A percentile compares a stretch with the other conserved stretches of the same genome.
These are phyloP conservation scores for Ophiostoma sp. DNA, from an alignment of 2,329 filamentous ascomycete species.

Conservation along the genomic window DNA sequence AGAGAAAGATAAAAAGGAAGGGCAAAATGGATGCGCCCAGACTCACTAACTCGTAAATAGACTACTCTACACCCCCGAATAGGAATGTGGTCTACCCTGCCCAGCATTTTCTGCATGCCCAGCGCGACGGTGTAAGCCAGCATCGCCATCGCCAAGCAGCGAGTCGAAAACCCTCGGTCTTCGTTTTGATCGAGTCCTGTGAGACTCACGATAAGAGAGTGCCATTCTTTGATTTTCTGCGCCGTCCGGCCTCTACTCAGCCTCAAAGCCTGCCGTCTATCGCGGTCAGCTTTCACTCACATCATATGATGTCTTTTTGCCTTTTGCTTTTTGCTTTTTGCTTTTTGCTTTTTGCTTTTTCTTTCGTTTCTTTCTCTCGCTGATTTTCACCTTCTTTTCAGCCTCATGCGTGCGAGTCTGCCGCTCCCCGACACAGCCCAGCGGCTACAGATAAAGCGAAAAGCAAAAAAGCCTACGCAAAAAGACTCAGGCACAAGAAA, in stretches of 20 bases:
- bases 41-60: neutral
- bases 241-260: no score
- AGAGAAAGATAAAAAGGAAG: no score
- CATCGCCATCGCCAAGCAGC: constrained; percentile 6
- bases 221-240: neutral
- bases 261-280: neutral
- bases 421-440: neutral
- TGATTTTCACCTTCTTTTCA: neutral
- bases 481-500: neutral
- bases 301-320: neutral
- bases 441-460: neutral
- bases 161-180: neutral
- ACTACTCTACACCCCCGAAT: neutral
- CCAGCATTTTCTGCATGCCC: neutral
- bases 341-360: neutral
- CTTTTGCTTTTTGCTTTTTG: neutral
- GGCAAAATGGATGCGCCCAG: neutral
- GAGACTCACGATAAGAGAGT: neutral
- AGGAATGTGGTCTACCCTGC: constrained; percentile 9
- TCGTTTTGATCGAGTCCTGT: neutral
- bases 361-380: neutral
- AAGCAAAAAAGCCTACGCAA: neutral
- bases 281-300: neutral
- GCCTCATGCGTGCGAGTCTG: neutral
- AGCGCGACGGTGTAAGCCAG: constrained; percentile 9